Conservation (phyloP, 1,284 basidiomycete genomes). For the Prillingera fragicola region DNA sequence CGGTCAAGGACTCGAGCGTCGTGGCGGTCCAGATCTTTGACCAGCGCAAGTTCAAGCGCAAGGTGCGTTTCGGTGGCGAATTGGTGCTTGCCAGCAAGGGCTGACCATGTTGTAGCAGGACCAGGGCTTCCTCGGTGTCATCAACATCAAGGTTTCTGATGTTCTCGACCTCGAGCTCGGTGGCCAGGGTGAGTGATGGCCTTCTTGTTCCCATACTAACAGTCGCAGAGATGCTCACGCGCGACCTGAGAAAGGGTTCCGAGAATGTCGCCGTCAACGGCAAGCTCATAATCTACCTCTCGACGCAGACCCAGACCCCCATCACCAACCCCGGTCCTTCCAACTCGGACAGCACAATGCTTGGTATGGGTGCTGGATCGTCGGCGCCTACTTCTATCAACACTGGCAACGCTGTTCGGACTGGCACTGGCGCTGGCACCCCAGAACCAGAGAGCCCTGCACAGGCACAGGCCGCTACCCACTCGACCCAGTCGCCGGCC, state of each 20-base stretch:
- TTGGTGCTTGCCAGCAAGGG: neutral
- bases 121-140: conserved; percentile 89
- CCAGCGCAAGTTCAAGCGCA: conserved; percentile 92
- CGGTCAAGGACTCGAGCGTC: conserved; percentile 82
- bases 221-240: conserved; percentile 63
- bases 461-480: conserved; percentile 13
- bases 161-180: conserved; percentile 84
- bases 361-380: conserved; percentile 48
- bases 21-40: conserved; percentile 94
- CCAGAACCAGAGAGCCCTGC: conserved; percentile 20
- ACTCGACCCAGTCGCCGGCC: conserved; percentile 31
- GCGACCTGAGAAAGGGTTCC: conserved; percentile 77
- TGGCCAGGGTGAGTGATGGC: conserved; percentile 65
- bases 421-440: conserved; percentile 24
- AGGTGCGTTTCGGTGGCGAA: conserved; percentile 48
- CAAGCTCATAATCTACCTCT: conserved; percentile 73
- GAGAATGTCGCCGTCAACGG: conserved; percentile 82
- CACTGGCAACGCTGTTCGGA: conserved; percentile 41
- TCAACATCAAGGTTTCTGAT: conserved; percentile 83
- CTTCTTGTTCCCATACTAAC: neutral
- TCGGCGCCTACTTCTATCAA: conserved; percentile 35
- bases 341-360: conserved; percentile 17
- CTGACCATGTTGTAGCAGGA: conserved; percentile 49
- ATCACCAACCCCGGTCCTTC: conserved; percentile 64
- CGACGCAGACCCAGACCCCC: conserved; percentile 70